phyloP scores from a whole-genome alignment of 2,329 filamentous ascomycete species.

The Fusarium anguioides region DNA sequence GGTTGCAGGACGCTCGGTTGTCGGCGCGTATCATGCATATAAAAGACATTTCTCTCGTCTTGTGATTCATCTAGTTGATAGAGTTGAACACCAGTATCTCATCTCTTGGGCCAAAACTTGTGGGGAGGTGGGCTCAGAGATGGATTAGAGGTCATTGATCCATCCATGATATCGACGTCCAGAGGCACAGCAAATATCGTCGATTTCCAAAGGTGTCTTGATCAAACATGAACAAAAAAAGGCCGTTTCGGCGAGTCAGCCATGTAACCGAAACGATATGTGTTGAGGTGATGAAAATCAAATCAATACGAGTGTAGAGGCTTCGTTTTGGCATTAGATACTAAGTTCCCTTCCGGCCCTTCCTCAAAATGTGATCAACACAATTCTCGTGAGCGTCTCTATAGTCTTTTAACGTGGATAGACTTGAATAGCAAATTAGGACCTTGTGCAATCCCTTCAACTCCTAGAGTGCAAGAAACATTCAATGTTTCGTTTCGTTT shows the following conservation, averaged over 20 bases:
- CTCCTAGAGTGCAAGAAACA: conserved; percentile 3
- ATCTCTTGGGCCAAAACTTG: conserved; percentile 55
- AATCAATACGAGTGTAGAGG: conserved; percentile 6
- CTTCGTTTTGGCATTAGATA: conserved; percentile 31
- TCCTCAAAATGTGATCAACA: conserved; percentile 29
- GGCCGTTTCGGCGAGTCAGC: not conserved
- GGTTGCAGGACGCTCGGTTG: not conserved
- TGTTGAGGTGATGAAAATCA: conserved; percentile 20
- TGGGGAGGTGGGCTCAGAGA: conserved; percentile 44
- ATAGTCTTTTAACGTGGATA: conserved; percentile 18
- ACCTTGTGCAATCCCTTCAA: conserved; percentile 1
- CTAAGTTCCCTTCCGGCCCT: conserved; percentile 12
- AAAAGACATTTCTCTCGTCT: not conserved
- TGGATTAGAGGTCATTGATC: conserved; percentile 48
- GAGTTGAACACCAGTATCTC: conserved; percentile 49
- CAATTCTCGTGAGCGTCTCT: conserved; percentile 34
- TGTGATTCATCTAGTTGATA: conserved; percentile 39
- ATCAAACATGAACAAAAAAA: not conserved
- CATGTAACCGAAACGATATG: not conserved
- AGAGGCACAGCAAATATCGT: conserved; percentile 55
- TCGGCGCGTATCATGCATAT: not conserved
- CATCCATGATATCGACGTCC: conserved; percentile 56
- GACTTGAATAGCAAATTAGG: not conserved
- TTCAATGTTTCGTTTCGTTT: conserved; percentile 17
- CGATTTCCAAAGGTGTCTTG: conserved; percentile 1